Percentiles rank a stretch among this genome's conserved stretches.
Evolutionary conservation across 129 eudicot genomes (phyloP).

Genomic region (Lactuca saligna): DNA sequence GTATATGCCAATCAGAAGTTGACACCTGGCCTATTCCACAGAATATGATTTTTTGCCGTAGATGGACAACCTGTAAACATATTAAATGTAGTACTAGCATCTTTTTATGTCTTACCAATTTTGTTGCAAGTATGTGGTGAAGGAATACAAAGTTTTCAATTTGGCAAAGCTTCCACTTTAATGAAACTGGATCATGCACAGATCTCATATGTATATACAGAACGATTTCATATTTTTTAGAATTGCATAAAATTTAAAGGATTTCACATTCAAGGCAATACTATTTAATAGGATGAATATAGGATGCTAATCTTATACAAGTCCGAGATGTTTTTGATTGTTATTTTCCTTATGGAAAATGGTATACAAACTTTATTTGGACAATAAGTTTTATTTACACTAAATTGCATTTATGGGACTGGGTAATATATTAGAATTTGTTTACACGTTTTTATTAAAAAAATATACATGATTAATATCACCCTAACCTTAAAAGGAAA

Average conservation of each 20-base stretch:
- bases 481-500: neutral
- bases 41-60: neutral
- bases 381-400: neutral
- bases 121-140: slow-evolving; percentile 18
- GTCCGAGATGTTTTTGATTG: neutral
- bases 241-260: neutral
- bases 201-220: neutral
- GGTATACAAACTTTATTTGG: no score
- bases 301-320: neutral
- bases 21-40: slow-evolving; percentile 23
- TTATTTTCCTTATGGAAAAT: neutral
- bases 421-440: neutral
- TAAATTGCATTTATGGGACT: neutral
- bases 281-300: neutral
- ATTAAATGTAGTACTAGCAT: slow-evolving; percentile 4
- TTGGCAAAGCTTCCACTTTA: slow-evolving; percentile 17
- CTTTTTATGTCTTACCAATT: slow-evolving; percentile 24
- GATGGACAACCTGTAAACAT: slow-evolving; percentile 26
- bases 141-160: slow-evolving; percentile 24
- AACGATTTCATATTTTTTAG: neutral
- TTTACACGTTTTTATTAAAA: neutral
- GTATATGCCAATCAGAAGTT: neutral
- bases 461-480: neutral
- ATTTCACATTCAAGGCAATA: neutral
- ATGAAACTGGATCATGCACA: slow-evolving; percentile 19